These are phyloP conservation scores for Leccinum uliginosum DNA, from an alignment of 768 basidiomycete species.

Conservation along the genomic window DNA sequence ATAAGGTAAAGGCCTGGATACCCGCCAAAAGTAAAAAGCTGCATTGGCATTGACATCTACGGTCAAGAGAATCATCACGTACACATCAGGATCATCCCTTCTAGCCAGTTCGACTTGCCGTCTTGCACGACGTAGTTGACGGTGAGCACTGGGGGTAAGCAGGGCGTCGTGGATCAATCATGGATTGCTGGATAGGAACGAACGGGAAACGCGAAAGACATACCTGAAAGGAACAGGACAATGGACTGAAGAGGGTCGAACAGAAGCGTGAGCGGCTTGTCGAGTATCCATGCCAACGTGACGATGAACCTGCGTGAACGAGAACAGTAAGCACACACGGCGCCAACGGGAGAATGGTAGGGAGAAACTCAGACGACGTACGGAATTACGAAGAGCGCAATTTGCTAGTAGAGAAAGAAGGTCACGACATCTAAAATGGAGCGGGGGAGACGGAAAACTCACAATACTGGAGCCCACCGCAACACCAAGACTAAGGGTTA, in stretches of 20 bases:
- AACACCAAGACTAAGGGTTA: constrained; percentile 82
- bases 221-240: constrained; percentile 19
- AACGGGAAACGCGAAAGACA: constrained; percentile 11
- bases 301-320: constrained; percentile 57
- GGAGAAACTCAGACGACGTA: constrained; percentile 23
- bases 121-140: constrained; percentile 85
- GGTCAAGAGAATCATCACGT: constrained; percentile 7
- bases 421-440: not conserved
- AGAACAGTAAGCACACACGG: constrained; percentile 6
- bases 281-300: constrained; percentile 74
- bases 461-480: constrained; percentile 87
- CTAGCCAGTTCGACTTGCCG: constrained; percentile 91
- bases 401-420: constrained; percentile 48
- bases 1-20: constrained; percentile 49
- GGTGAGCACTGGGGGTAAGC: constrained; percentile 52
- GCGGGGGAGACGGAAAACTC: constrained; percentile 25
- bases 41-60: too few relatives aligned
- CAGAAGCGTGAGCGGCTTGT: constrained; percentile 73
- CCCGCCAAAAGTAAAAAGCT: not conserved
- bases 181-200: not conserved
- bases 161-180: not conserved
- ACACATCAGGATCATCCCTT: constrained; percentile 78
- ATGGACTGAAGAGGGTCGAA: constrained; percentile 85
- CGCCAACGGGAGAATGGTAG: not conserved
- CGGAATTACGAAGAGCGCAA: constrained; percentile 65